phyloP scores from a whole-genome alignment of 768 basidiomycete genomes.

The Trametes meyenii region DNA sequence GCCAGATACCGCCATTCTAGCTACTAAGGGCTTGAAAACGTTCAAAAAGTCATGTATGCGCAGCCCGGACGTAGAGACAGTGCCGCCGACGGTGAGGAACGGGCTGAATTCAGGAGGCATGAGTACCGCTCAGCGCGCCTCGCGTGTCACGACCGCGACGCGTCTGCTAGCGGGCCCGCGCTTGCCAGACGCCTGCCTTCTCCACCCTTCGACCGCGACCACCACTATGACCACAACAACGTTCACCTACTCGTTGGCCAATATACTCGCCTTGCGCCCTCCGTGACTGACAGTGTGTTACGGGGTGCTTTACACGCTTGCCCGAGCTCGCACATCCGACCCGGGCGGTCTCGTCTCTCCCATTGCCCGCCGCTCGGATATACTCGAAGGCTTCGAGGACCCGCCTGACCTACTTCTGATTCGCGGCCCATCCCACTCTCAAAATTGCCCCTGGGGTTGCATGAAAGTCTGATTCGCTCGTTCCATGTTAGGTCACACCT shows the following conservation, averaged over 20 bases:
- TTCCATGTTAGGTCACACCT: neutral
- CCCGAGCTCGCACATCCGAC: neutral
- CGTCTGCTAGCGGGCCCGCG: too few species aligned
- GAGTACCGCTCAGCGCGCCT: neutral
- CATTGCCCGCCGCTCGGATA: neutral
- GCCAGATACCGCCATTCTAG: constrained; percentile 6
- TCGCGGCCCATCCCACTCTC: neutral
- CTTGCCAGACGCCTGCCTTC: too few species aligned
- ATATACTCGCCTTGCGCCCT: too few species aligned
- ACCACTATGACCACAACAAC: too few species aligned
- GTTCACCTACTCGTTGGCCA: too few species aligned
- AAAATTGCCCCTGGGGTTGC: neutral
- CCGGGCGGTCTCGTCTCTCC: neutral
- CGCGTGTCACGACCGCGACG: neutral
- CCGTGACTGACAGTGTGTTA: too few species aligned
- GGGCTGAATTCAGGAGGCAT: neutral
- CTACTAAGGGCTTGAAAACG: neutral
- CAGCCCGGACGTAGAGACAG: too few species aligned
- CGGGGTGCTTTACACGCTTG: too few species aligned
- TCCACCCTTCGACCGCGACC: too few species aligned
- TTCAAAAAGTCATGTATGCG: constrained; percentile 1
- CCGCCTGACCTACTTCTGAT: neutral
- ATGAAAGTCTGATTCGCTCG: neutral
- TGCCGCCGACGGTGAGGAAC: neutral
- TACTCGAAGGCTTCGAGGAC: neutral